Base-by-base conservation (phyloP, 257 asterid genomes). In the Coffea eugenioides region DNA sequence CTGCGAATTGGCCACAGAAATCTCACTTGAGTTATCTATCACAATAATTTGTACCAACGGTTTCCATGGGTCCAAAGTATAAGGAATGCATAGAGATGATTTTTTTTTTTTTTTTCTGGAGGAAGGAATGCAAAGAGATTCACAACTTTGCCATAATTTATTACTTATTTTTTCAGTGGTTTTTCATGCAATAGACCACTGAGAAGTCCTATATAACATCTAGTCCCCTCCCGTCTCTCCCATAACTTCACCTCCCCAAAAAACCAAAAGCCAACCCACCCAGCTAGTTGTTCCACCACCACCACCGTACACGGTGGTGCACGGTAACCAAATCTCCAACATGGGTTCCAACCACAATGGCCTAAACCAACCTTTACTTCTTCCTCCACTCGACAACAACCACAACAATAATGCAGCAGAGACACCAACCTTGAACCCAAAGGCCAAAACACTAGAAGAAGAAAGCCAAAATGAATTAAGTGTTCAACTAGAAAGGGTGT, bases 361-460 rank as follows among this genome's bases (percentile, higher is more conserved):
- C 69, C 11, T 62, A n/a, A 65, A 16, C 77, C 77, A 56, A 21
- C 77, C 77, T 74, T 68, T 74, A 61, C 77, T 74, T 6, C 77
- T 25, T 0, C 18, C 41, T 27, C 34, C 69, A 6, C 43, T 39
- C 43, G 43, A 39, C 0, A 59, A 59, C 66, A 61, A 20, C 68
- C 2, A 65, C 43, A 13, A 25, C 43, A 65, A 65, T 7, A 27
- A 65, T 34, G 13, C 36, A 25, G 41, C 43, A 9, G 27, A 59
- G 0, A 20, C 65, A 59, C 65, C 31, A 20, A 65, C 18, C 70
- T 27, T 12, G 13, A 27, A 18, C 0, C 41, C 67, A 7, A 75
- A 46, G 71, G 25, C 79, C 56, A 59, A 59, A 61, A 75, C 71
- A 39, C 43, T 39, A 6, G 25, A 16, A 6, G 79, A 61, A 27